Evolutionary conservation across 805 yeast genomes (phyloP), one percentile per base, ranked within the genome.

Genomic region (Maudiozyma barnettii): DNA sequence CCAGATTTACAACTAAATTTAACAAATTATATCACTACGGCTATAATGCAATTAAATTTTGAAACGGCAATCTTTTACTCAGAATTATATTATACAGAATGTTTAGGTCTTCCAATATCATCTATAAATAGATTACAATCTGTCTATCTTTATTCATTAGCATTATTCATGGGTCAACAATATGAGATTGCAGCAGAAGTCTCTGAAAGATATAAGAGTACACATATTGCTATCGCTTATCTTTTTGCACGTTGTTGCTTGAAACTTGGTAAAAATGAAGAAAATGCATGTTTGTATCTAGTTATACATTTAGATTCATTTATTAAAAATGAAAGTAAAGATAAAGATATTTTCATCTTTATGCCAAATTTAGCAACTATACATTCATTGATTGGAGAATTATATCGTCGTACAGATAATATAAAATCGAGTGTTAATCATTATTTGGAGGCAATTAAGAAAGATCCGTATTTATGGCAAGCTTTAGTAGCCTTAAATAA

Each of bases 381-480:
- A 21, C 79, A 77, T 57, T 76, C 77, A 50, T 58, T 89, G 16
- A 63, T 87, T 51, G 98, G 95, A 0, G 82, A 80, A 51, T 69
- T 90, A 41, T 80, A 81, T 56, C 64, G 67, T 18, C 71, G 73
- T 7, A 65, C 72, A 7, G 85, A 84, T 21, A 87, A 84, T 58
- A 59, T 69, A 5, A 76, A 79, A 53, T 79, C 81, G 48, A 81
- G 93, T 48, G 74, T 84, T 0, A 66, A 82, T 43, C 76, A 79
- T 56, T 85, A 82, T 60, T 74, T 86, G 0, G 78, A 75, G 53
- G 86, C 91, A 1, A 71, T 88, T 48, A 78, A 79, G 49, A 66
- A 73, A 52, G 85, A 93, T 60, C 96, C 95, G 16, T 86, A 72
- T 59, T 73, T 88, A 38, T 88, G 93, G 77, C 96, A 88, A 59